phyloP scores from a whole-genome alignment of 805 yeast species.

The Ogataea trehalophila region DNA sequence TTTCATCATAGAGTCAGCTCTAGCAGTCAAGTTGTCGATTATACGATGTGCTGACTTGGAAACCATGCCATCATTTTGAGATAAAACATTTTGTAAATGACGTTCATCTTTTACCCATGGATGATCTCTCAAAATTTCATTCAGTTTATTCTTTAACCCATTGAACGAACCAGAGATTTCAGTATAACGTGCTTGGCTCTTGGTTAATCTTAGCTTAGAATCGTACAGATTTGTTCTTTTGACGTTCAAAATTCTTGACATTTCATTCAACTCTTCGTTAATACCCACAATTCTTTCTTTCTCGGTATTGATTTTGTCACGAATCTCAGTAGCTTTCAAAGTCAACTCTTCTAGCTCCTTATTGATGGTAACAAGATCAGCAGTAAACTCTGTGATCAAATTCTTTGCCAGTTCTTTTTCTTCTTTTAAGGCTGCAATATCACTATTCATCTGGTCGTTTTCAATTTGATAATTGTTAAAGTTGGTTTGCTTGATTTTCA shows the following conservation, averaged over 20 bases:
- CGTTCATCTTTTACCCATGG: constrained; percentile 73
- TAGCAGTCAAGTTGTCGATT: constrained; percentile 49
- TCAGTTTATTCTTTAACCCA: constrained; percentile 34
- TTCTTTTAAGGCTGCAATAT: constrained; percentile 42
- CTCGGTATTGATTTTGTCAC: constrained; percentile 45
- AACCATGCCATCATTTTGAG: constrained; percentile 58
- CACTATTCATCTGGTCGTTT: constrained; percentile 60
- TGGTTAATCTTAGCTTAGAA: constrained; percentile 44
- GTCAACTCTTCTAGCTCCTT: constrained; percentile 26
- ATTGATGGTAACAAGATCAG: constrained; percentile 22
- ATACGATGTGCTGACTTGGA: constrained; percentile 58
- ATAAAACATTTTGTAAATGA: constrained; percentile 49
- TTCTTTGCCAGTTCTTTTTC: constrained; percentile 34
- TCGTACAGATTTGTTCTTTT: constrained; percentile 43
- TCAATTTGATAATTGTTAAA: constrained; percentile 67
- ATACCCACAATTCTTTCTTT: constrained; percentile 58
- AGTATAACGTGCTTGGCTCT: constrained; percentile 49
- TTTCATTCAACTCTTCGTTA: constrained; percentile 70
- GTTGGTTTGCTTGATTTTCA: constrained; percentile 43
- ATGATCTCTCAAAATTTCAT: constrained; percentile 46
- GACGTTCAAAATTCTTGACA: constrained; percentile 39
- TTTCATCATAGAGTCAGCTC: constrained; percentile 65
- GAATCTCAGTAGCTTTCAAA: constrained; percentile 23
- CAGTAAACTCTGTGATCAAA: constrained; percentile 33
- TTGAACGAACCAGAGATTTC: constrained; percentile 27